Evolutionary conservation across 345 rosid species (phyloP).

Genomic region (Geranium brycei): DNA sequence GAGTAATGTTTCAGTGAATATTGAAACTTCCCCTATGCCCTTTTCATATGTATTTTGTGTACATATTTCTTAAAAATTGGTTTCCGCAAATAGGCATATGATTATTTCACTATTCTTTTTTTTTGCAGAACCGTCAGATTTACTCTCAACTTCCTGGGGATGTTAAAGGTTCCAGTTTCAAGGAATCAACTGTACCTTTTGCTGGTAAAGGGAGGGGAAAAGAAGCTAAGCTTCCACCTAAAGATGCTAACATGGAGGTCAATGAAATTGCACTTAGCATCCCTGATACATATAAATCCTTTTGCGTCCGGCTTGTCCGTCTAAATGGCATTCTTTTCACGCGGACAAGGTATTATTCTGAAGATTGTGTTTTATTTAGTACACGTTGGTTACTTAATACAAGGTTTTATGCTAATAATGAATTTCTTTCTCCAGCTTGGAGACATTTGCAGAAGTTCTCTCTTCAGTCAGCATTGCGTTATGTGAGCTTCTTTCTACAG

Average conservation of each 20-base stretch:
- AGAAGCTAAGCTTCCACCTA: conserved; percentile 32
- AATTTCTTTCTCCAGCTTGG: conserved; percentile 45
- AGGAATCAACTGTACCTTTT: conserved; percentile 26
- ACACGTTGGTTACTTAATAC: background rate
- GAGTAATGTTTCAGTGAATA: no score
- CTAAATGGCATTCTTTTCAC: conserved; percentile 89
- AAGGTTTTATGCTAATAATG: background rate
- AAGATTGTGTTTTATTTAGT: background rate
- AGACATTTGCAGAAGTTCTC: conserved; percentile 76
- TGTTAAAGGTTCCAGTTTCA: conserved; percentile 21
- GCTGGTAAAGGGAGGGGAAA: conserved; percentile 56
- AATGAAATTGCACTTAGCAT: conserved; percentile 33
- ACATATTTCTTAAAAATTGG: no score
- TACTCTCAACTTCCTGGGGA: conserved; percentile 45
- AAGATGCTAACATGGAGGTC: conserved; percentile 35
- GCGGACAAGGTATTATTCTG: conserved; percentile 57
- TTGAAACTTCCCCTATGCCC: background rate
- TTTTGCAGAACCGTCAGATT: conserved; percentile 58
- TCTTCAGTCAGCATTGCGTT: conserved; percentile 45
- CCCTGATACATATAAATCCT: conserved; percentile 42
- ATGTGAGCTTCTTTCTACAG: conserved; percentile 52
- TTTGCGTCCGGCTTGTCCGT: conserved; percentile 74
- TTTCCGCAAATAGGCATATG: background rate
- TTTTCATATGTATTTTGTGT: background rate
- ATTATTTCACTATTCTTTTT: background rate